These are phyloP conservation scores for Cyberlindnera saturnus DNA, from an alignment of 805 yeast species.

Conservation along the genomic window DNA sequence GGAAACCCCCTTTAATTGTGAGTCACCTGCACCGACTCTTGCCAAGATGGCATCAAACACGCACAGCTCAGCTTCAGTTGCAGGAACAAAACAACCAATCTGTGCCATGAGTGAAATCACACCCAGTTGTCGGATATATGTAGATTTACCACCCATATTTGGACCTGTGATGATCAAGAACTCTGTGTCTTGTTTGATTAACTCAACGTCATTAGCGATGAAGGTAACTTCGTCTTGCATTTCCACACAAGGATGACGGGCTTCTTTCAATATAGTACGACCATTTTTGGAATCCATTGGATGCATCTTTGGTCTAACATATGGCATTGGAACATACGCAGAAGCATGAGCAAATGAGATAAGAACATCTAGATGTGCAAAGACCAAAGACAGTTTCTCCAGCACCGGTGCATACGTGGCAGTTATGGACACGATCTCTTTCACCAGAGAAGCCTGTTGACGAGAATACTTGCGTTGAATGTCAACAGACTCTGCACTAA, in stretches of 20 bases:
- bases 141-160: slow-evolving; percentile 96
- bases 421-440: slow-evolving; percentile 76
- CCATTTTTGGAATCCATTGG: slow-evolving; percentile 42
- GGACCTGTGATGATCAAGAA: slow-evolving; percentile 92
- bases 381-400: slow-evolving; percentile 53
- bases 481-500: slow-evolving; percentile 52
- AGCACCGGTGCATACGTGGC: slow-evolving; percentile 77
- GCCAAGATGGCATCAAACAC: slow-evolving; percentile 90
- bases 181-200: slow-evolving; percentile 51
- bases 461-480: slow-evolving; percentile 61
- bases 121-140: slow-evolving; percentile 86
- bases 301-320: slow-evolving; percentile 66
- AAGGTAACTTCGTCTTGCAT: slow-evolving; percentile 87
- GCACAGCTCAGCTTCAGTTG: slow-evolving; percentile 67
- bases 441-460: slow-evolving; percentile 73
- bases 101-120: slow-evolving; percentile 84
- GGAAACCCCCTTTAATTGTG: slow-evolving; percentile 93
- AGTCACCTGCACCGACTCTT: slow-evolving; percentile 98
- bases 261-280: slow-evolving; percentile 52
- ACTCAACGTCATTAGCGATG: slow-evolving; percentile 81
- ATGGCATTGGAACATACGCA: slow-evolving; percentile 77
- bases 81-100: slow-evolving; percentile 86
- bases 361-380: slow-evolving; percentile 80
- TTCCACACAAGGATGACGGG: slow-evolving; percentile 94
- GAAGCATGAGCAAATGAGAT: slow-evolving; percentile 80